A percentile compares a stretch with the other conserved stretches of the same genome.
phyloP scores from a whole-genome alignment of 140 eudicot genomes.

The Artemisia princeps region DNA sequence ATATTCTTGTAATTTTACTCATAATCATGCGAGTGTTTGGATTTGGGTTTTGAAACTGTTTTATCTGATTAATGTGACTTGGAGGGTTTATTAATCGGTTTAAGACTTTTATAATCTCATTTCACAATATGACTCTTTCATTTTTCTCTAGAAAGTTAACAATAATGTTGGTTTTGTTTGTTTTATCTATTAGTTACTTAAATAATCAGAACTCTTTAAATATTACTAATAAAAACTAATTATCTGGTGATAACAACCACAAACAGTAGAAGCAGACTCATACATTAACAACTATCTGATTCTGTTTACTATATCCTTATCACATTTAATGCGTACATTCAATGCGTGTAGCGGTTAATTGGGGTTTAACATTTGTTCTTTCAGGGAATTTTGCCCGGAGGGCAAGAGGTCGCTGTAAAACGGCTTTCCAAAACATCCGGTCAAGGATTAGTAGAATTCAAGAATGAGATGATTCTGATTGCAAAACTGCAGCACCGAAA shows the following conservation, averaged over 20 bases:
- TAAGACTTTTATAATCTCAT: background rate
- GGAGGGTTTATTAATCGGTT: too few species aligned
- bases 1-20: background rate
- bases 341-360: background rate
- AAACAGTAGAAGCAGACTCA: background rate
- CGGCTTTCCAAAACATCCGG: constrained; percentile 66
- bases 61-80: background rate
- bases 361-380: background rate
- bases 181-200: background rate
- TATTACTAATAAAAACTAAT: background rate
- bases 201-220: background rate
- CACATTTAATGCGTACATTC: too few species aligned
- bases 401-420: constrained; percentile 73
- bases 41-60: background rate
- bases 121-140: background rate
- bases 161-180: background rate
- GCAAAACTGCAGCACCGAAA: constrained; percentile 79
- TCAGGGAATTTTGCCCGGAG: constrained; percentile 63
- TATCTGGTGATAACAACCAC: background rate
- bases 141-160: background rate
- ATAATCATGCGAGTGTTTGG: background rate
- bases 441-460: constrained; percentile 75
- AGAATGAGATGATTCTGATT: constrained; percentile 65
- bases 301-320: background rate
- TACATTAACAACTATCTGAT: background rate